Evolutionary conservation across 169 alveolate genomes (phyloP).

Genomic region (Amoebophrya sp.): DNA sequence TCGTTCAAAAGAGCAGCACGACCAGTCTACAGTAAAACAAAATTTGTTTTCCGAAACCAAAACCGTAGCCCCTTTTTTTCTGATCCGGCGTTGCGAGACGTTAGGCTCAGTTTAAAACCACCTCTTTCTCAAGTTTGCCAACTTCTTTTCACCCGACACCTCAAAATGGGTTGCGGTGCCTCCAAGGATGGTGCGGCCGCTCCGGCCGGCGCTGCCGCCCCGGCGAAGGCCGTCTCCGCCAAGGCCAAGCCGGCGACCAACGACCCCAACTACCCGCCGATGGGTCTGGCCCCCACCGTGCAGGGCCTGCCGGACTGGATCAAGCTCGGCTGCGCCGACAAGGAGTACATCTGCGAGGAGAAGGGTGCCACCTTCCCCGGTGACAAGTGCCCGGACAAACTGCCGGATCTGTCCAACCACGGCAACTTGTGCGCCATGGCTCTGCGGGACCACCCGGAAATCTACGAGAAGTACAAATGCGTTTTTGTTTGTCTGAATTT

Average conservation of each 20-base stretch:
- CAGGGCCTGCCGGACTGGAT: conserved; percentile 36
- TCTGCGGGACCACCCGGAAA: conserved; percentile 28
- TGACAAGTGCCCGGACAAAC: conserved; percentile 34
- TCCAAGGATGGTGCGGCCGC: neutral
- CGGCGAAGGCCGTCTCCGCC: neutral
- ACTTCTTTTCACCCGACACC: no score
- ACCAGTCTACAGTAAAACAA: neutral
- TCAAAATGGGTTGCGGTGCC: conserved; percentile 15
- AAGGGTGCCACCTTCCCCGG: conserved; percentile 34
- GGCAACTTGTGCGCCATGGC: conserved; percentile 28
- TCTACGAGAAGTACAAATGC: conserved; percentile 34
- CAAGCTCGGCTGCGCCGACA: conserved; percentile 35
- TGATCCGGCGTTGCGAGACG: no score
- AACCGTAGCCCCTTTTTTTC: no score
- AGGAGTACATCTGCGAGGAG: conserved; percentile 33
- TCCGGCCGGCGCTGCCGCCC: neutral
- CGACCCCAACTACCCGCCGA: conserved; percentile 32
- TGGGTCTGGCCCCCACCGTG: conserved; percentile 33
- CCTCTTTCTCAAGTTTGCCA: no score
- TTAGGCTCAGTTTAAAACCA: no score
- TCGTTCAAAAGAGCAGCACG: no score
- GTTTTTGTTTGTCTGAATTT: no score
- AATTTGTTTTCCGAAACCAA: neutral
- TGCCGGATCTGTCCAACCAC: conserved; percentile 36
- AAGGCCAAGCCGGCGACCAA: neutral